Evolutionary conservation across 2,329 filamentous ascomycete genomes (phyloP).

Genomic region (Septoria petroselini): DNA sequence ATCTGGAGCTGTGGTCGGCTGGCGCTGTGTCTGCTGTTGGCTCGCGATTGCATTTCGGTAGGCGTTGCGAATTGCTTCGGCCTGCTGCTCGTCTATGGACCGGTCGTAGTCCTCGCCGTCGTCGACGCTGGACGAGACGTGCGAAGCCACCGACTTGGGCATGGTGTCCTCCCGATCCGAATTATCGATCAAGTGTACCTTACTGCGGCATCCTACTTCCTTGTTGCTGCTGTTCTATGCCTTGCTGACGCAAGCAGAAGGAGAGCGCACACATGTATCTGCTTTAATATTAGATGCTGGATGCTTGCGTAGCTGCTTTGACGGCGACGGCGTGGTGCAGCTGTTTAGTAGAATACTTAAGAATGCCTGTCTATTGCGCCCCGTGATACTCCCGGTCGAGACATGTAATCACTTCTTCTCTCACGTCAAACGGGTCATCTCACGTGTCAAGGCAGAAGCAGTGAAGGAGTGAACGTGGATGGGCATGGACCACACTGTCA

Average conservation of each 20-base stretch:
- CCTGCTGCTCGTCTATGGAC: conserved; percentile 34
- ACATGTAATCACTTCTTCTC: conserved; percentile 2
- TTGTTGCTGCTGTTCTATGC: neutral
- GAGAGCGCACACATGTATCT: neutral
- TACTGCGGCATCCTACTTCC: conserved; percentile 8
- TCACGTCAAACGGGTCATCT: neutral
- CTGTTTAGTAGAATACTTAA: no score
- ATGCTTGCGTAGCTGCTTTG: neutral
- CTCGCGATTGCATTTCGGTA: conserved; percentile 35
- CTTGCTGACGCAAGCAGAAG: neutral
- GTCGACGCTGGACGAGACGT: conserved; percentile 32
- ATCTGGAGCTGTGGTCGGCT: neutral
- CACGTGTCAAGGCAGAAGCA: neutral
- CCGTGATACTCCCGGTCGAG: conserved; percentile 4
- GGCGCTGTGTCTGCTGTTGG: conserved; percentile 25
- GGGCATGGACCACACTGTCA: neutral
- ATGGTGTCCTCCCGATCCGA: conserved; percentile 23
- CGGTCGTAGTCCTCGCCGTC: conserved; percentile 38
- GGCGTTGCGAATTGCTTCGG: conserved; percentile 35
- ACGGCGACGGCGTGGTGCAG: conserved; percentile 7
- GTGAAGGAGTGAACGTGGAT: neutral
- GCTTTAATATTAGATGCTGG: neutral
- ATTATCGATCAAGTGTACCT: neutral
- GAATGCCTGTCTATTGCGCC: neutral
- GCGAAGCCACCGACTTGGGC: conserved; percentile 37